phyloP scores from a whole-genome alignment of 1,139 yeast genomes.

The Geotrichum armillariae region DNA sequence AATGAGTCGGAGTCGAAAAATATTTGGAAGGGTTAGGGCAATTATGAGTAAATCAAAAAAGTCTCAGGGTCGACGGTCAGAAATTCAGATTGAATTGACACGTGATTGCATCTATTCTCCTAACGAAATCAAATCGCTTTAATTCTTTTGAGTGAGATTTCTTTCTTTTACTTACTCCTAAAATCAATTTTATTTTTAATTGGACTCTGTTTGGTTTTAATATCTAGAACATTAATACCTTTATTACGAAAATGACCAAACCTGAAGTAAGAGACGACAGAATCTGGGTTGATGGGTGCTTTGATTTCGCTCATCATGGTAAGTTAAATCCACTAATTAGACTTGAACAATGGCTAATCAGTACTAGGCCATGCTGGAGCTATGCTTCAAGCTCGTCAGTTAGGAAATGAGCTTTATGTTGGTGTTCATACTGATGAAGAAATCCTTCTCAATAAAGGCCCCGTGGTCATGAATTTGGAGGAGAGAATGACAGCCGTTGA shows the following conservation, averaged over 20 bases:
- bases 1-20: not conserved
- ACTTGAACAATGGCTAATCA: too few relatives aligned
- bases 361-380: conserved; percentile 86
- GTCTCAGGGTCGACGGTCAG: too few relatives aligned
- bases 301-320: conserved; percentile 97
- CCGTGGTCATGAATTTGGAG: conserved; percentile 81
- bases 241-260: conserved; percentile 4
- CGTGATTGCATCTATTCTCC: too few relatives aligned
- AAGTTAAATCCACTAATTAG: too few relatives aligned
- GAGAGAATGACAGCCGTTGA: conserved; percentile 83
- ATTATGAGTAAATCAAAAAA: too few relatives aligned
- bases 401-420: conserved; percentile 70
- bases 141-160: too few relatives aligned
- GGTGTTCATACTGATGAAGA: conserved; percentile 95
- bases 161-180: too few relatives aligned
- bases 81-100: too few relatives aligned
- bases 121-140: too few relatives aligned
- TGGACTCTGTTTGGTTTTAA: too few relatives aligned
- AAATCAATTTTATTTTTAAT: too few relatives aligned
- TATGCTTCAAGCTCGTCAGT: conserved; percentile 83
- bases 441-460: conserved; percentile 80
- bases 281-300: conserved; percentile 96
- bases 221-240: not conserved
- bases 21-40: not conserved
- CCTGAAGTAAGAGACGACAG: conserved; percentile 26